Base-by-base conservation (phyloP, 441 rosid genomes). In the Bocquillonia castaneifolia region DNA sequence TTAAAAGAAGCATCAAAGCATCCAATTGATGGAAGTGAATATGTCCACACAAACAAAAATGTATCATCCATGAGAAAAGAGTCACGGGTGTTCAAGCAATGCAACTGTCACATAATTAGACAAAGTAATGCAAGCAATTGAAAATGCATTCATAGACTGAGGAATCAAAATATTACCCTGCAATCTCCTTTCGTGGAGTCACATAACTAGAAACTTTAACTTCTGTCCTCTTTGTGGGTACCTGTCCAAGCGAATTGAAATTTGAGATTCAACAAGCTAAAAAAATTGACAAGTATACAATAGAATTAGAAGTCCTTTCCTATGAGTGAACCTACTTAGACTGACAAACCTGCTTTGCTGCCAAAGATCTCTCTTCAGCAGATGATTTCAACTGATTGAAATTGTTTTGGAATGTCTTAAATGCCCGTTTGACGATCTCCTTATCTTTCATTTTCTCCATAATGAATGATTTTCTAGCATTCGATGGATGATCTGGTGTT, bases 371-470 rank as follows among this genome's bases (percentile, higher is more conserved):
- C 66, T 76, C 87, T 25, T 80, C 80, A 1, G 68, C 54, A 40
- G 90, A 81, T 42, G 83, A 69, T 73, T 74, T 83, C 47, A 78
- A 71, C 61, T 79, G 85, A 66, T 72, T 78, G 14, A 69, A 78
- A 82, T 80, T 85, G 73, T 75, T 86, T 71, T 87, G 97, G 74
- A 95, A 95, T 22, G 96, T 75, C 77, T 88, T 92, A 67, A 95
- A 95, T 14, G 96, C 97, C 48, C 97, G 88, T 74, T 84, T 92
- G 17, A 95, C 91, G 68, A 89, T 92, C 79, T 95, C 99, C 77
- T 95, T 95, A 78, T 95, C 97, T n/a, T 92, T 93, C 99, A 95
- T 95, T 75, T 79, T 85, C 77, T 92, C 99, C 99, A 92, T 92
- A 34, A 95, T 84, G 67, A 85, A 73, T 59, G 97, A 86, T 65